These are phyloP conservation scores for Triglochin maritima DNA, from an alignment of 106 monocot genomes.

Conservation along the genomic window DNA sequence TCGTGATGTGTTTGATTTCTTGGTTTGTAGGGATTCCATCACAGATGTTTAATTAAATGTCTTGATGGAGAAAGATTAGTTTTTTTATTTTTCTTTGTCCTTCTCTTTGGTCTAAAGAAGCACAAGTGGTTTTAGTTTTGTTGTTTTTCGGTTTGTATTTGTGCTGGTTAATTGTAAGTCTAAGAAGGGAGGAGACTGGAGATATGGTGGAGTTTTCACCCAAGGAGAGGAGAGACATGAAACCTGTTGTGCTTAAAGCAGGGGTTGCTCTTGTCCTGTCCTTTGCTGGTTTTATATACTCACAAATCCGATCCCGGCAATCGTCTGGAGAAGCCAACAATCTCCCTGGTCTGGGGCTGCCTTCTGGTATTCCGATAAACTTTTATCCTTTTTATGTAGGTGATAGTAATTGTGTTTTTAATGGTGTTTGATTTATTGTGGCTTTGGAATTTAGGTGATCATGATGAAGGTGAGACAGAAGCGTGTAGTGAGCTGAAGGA, in stretches of 20 bases:
- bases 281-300: conserved; percentile 14
- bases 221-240: conserved; percentile 8
- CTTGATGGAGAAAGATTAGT: background rate
- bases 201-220: background rate
- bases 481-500: background rate
- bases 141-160: too few relatives aligned
- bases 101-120: background rate
- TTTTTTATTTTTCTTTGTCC: background rate
- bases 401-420: background rate
- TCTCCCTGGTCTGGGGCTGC: background rate
- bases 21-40: too few relatives aligned
- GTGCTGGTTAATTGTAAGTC: background rate
- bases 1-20: too few relatives aligned
- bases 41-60: too few relatives aligned
- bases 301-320: background rate
- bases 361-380: background rate
- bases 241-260: conserved; percentile 7
- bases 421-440: background rate
- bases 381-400: background rate
- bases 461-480: background rate
- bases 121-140: too few relatives aligned
- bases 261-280: conserved; percentile 15
- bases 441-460: background rate
- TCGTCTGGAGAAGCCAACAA: background rate
- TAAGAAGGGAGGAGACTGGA: background rate